Base-by-base conservation (phyloP, 139 green algal genomes). In the Edaphochlamys debaryana region DNA sequence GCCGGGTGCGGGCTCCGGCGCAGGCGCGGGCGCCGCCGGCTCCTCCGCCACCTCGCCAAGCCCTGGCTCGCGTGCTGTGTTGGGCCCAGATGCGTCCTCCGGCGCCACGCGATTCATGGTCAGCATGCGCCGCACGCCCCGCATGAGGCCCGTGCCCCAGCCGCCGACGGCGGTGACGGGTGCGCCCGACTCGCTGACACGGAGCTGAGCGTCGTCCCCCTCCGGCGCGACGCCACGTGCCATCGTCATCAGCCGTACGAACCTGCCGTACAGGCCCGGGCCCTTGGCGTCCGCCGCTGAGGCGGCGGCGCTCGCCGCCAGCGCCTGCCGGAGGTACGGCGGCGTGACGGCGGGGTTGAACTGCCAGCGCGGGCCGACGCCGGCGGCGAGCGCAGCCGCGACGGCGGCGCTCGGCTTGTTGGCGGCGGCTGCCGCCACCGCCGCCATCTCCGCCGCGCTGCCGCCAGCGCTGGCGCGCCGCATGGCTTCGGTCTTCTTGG, bases 321-420 rank as follows among this genome's bases (percentile, higher is more conserved):
- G 58, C 40, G 62, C 76, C 15, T 22, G 42, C 30, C n/a, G 32
- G 56, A 82, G 42, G 9, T 38, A 42, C 20, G 76, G 62, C 32
- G 76, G 76, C 32, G 41, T 29, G 13, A 82, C 42, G 22, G 42
- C 19, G 22, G 76, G 63, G n/a, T 82, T 73, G 76, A 82, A 82
- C 32, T 42, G 40, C 62, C 63, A 82, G n/a, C 63, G 76, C 23
- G 41, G 30, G 4, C 29, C 38, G 17, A 27, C 27, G 7, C 0
- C 25, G 23, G 67, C 38, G 67, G 23, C 40, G 38, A 3, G 38
- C 13, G 8, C 67, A 22, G 11, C 19, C 25, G 0, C 23, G 3
- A 3, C 38, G 38, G 38, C 22, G 67, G 38, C 67, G 23, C 25
- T 37, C 8, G 13, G 25, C 9, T n/a, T 25, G 6, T 36, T 4